A percentile compares a stretch with the other conserved stretches of the same genome.
Conservation (phyloP, 306 rosid species). For the Sphenostylis stenocarpa region DNA sequence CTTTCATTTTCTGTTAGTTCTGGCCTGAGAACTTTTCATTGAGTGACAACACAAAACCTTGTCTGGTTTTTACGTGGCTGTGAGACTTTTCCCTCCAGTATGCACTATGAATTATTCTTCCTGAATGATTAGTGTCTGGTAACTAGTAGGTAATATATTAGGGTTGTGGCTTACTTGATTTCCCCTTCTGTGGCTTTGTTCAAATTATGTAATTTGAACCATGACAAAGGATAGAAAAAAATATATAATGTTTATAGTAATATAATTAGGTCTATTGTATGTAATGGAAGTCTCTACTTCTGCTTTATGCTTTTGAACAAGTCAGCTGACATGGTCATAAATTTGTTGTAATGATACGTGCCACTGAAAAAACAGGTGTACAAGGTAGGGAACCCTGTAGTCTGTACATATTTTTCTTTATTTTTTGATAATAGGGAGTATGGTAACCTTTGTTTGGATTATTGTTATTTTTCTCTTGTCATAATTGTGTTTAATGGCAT, state of each 20-base stretch:
- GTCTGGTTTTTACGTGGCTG: slow-evolving; percentile 49
- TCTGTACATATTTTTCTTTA: slow-evolving; percentile 35
- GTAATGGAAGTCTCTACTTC: slow-evolving; percentile 42
- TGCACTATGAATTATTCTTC: slow-evolving; percentile 49
- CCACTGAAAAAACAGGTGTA: slow-evolving; percentile 32
- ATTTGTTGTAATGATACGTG: slow-evolving; percentile 33
- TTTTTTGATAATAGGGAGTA: slow-evolving; percentile 27
- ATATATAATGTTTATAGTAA: slow-evolving; percentile 57
- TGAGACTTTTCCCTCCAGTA: slow-evolving; percentile 50
- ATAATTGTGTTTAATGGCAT: background rate
- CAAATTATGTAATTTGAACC: slow-evolving; percentile 53
- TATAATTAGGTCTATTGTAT: slow-evolving; percentile 38
- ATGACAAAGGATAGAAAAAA: slow-evolving; percentile 12
- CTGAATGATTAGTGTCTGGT: slow-evolving; percentile 36
- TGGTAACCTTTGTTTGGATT: slow-evolving; percentile 17
- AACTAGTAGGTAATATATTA: slow-evolving; percentile 41
- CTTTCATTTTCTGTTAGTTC: slow-evolving; percentile 43
- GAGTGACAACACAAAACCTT: slow-evolving; percentile 47
- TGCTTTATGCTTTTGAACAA: slow-evolving; percentile 35
- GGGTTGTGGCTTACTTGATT: slow-evolving; percentile 46
- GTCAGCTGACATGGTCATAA: slow-evolving; percentile 40
- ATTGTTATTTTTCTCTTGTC: background rate
- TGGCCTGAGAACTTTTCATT: slow-evolving; percentile 44
- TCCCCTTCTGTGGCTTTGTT: slow-evolving; percentile 46
- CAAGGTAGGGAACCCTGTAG: slow-evolving; percentile 27